Percentiles rank a stretch among this genome's conserved stretches.
Conservation (phyloP, 805 yeast species). For the Hanseniaspora mollemarum region DNA sequence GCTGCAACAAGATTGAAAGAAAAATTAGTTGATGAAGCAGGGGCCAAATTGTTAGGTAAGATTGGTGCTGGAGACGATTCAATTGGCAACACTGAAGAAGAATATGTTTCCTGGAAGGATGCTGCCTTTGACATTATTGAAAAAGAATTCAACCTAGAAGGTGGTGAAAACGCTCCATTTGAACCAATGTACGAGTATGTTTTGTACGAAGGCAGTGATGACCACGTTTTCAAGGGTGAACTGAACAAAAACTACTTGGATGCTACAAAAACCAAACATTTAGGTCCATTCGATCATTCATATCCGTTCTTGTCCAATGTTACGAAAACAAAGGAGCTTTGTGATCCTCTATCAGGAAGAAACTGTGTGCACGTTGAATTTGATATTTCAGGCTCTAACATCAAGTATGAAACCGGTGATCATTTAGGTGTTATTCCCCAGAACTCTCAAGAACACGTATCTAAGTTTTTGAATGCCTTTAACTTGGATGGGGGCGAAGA, state of each 20-base stretch:
- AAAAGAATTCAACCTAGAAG: constrained; percentile 54
- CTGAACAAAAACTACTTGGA: constrained; percentile 49
- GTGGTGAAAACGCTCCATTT: constrained; percentile 58
- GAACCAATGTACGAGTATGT: constrained; percentile 47
- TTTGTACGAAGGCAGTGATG: constrained; percentile 28
- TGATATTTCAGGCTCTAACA: constrained; percentile 60
- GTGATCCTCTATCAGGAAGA: constrained; percentile 45
- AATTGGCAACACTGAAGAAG: constrained; percentile 88
- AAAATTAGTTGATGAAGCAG: constrained; percentile 44
- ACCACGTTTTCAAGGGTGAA: constrained; percentile 65
- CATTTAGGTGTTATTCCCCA: constrained; percentile 93
- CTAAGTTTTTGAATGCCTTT: constrained; percentile 52
- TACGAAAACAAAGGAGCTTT: constrained; percentile 52
- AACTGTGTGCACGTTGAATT: constrained; percentile 85
- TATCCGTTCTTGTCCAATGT: constrained; percentile 78
- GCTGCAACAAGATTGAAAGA: constrained; percentile 55
- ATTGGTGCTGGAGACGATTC: constrained; percentile 94
- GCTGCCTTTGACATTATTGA: constrained; percentile 53
- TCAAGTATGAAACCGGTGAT: constrained; percentile 89
- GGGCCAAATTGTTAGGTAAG: constrained; percentile 63
- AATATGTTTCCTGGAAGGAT: constrained; percentile 88
- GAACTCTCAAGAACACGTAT: constrained; percentile 65
- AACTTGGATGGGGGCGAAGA: constrained; percentile 45
- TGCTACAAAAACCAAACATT: constrained; percentile 31
- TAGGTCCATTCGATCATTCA: constrained; percentile 67